Conservation (phyloP, 441 rosid genomes). For the Gossypium lobatum region DNA sequence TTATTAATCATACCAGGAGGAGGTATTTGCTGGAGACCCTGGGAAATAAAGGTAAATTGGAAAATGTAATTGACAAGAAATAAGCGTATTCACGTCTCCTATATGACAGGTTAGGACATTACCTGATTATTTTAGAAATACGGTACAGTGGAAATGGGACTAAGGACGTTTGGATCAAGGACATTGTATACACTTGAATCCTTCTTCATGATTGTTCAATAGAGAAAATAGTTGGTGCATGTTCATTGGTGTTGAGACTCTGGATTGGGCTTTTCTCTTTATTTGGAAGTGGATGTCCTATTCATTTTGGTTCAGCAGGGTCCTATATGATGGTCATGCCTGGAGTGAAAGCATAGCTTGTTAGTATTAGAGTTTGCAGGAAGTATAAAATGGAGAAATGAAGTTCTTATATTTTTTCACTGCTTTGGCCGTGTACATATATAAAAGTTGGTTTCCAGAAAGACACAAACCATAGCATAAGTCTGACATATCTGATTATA, state of each 20-base stretch:
- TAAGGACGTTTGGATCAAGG: not conserved
- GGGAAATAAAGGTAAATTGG: not conserved
- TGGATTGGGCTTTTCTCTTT: not conserved
- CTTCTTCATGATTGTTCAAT: not conserved
- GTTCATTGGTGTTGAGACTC: not conserved
- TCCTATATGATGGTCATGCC: not conserved
- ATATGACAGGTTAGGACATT: not conserved
- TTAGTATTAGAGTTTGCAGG: not conserved
- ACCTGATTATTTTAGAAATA: slow-evolving; percentile 1
- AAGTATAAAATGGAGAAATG: not conserved
- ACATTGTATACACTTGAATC: not conserved
- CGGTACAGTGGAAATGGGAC: not conserved
- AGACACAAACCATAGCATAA: not conserved
- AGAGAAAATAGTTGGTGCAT: not conserved
- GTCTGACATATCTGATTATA: not conserved
- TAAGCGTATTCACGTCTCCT: not conserved
- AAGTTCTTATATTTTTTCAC: not conserved
- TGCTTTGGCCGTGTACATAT: not conserved
- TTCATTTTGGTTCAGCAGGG: not conserved
- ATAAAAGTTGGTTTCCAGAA: not conserved
- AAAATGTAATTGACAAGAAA: not conserved
- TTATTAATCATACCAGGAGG: not conserved
- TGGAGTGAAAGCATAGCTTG: not conserved
- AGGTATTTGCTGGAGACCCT: not conserved
- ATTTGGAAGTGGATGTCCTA: slow-evolving; percentile 2